Evolutionary conservation across 108 stramenopile genomes (phyloP), one percentile per base, ranked within the genome.

Genomic region (Discostella stelligeroides): DNA sequence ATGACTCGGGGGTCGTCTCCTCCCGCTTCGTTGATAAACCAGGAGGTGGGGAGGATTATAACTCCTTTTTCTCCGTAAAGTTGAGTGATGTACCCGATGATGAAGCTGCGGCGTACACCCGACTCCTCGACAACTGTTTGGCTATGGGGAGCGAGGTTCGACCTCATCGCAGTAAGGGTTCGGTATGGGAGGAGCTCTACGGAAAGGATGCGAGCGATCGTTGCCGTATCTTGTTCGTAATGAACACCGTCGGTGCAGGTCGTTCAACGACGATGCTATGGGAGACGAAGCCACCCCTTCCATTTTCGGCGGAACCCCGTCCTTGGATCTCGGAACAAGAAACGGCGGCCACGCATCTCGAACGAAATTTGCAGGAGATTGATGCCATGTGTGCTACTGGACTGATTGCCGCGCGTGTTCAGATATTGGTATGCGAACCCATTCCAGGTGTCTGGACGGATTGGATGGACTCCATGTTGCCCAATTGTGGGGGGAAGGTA

Each of bases 251-350:
- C 3, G 92, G 92, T 14, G 92, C 84, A 11, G 88, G 90, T 47
- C 83, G 89, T 9, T 87, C 87, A 61, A 85, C 88, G 3, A 91
- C 90, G 1, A 89, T 94, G 79, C 76, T 94, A 14, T 94, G 92
- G 92, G 92, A 94, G 70, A 94, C 92, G 2, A 67, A 75, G 17
- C 92, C 92, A 13, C 90, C 90, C 18, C 34, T 58, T 4, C 61
- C 65, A 2, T 62, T 88, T 66, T 76, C 84, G 20, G 79, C 87
- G 18, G 85, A 82, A 18, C 88, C 90, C 37, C 48, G 72, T 10
- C 84, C 76, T n/a, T 94, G 92, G 92, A 86, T 75, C 18, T 88
- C 86, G 15, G 92, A 94, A 60, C 92, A 94, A 75, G 89, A 91
- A 55, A 88, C 92, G 8, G 89, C 92, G 12, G 90, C 88, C 10